Conservation (phyloP, 495 filamentous ascomycete genomes). For the Hypoxylon rickii region DNA sequence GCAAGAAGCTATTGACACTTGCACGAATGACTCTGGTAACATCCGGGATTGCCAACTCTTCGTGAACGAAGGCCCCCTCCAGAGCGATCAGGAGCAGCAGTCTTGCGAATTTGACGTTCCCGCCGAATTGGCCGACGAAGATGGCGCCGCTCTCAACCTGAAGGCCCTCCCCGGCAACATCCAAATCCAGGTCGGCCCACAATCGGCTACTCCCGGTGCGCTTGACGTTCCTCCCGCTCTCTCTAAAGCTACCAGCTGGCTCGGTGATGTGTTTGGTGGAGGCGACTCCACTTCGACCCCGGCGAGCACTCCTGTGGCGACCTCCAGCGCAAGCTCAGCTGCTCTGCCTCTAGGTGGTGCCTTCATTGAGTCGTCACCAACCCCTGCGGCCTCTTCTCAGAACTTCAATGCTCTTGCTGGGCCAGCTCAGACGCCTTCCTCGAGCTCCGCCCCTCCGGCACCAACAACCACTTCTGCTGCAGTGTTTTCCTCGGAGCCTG, state of each 20-base stretch:
- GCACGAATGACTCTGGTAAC: constrained; percentile 55
- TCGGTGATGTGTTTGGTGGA: constrained; percentile 21
- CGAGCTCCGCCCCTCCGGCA: constrained; percentile 7
- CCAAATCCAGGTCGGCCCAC: constrained; percentile 42
- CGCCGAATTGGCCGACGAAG: constrained; percentile 38
- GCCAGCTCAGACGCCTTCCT: constrained; percentile 8
- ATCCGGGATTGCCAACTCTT: constrained; percentile 63
- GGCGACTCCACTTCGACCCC: constrained; percentile 14
- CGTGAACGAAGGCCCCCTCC: constrained; percentile 40
- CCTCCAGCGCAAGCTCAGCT: constrained; percentile 26
- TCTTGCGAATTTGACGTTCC: constrained; percentile 45
- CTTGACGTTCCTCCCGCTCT: constrained; percentile 8
- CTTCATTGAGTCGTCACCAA: constrained; percentile 20
- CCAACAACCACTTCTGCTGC: constrained; percentile 33
- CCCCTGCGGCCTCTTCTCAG: constrained; percentile 17
- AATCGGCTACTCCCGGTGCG: constrained; percentile 37
- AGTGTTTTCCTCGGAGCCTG: constrained; percentile 23
- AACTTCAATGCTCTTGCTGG: constrained; percentile 27
- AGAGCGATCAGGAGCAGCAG: constrained; percentile 40
- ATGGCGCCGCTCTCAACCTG: constrained; percentile 37
- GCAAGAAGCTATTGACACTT: constrained; percentile 61
- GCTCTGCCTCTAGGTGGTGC: constrained; percentile 22
- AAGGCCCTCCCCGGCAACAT: constrained; percentile 46
- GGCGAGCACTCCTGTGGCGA: constrained; percentile 7
- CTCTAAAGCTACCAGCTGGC: constrained; percentile 28